These are phyloP conservation scores for Citrus trifoliata DNA, from an alignment of 345 rosid genomes.

Conservation along the genomic window DNA sequence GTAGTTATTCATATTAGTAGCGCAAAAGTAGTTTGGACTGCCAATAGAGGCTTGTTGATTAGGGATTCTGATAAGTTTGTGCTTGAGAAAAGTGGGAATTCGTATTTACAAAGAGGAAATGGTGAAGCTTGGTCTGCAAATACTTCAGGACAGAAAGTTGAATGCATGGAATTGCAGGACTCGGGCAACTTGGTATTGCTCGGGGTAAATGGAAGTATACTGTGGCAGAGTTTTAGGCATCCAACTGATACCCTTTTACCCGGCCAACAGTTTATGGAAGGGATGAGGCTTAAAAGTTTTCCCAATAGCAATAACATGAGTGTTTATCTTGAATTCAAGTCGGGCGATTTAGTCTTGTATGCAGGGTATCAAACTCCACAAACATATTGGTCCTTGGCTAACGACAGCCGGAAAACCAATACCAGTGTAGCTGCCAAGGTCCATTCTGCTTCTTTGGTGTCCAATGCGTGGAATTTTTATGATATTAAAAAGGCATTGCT, in stretches of 20 bases:
- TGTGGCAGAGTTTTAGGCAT: conserved; percentile 54
- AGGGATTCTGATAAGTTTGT: conserved; percentile 34
- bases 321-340: conserved; percentile 31
- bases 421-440: conserved; percentile 26
- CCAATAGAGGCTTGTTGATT: conserved; percentile 33
- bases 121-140: conserved; percentile 35
- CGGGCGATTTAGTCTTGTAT: conserved; percentile 37
- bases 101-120: conserved; percentile 25
- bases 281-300: conserved; percentile 41
- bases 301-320: conserved; percentile 17
- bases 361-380: conserved; percentile 41
- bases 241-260: conserved; percentile 47
- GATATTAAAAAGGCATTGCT: conserved; percentile 31
- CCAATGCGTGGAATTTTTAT: conserved; percentile 53
- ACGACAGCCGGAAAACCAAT: conserved; percentile 28
- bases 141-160: conserved; percentile 33
- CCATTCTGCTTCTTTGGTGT: conserved; percentile 29
- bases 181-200: conserved; percentile 55
- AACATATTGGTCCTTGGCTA: conserved; percentile 45
- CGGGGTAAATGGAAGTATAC: conserved; percentile 16
- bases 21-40: conserved; percentile 42
- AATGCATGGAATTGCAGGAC: conserved; percentile 40
- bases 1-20: conserved; percentile 30
- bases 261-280: conserved; percentile 33
- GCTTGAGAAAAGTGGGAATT: conserved; percentile 39